Conservation (phyloP, 495 filamentous ascomycete genomes). For the Hypoxylon cercidicola region DNA sequence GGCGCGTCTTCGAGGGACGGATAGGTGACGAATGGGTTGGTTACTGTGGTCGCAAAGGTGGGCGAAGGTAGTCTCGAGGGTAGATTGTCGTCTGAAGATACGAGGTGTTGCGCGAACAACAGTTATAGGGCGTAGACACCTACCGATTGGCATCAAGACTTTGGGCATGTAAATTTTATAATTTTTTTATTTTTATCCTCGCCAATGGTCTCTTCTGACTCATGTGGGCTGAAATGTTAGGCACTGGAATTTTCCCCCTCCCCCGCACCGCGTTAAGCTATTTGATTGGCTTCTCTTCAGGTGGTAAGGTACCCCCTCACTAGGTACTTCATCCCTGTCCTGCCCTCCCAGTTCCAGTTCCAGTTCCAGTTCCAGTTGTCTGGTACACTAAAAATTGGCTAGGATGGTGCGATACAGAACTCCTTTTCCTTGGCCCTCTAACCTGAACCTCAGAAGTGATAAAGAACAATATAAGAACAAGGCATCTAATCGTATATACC, state of each 20-base stretch:
- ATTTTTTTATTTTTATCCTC: slow-evolving; percentile 2
- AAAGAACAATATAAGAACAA: too few relatives aligned
- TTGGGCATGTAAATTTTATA: slow-evolving; percentile 1
- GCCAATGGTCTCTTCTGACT: slow-evolving; percentile 22
- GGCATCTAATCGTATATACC: too few relatives aligned
- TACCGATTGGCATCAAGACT: slow-evolving; percentile 27
- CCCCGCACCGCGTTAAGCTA: slow-evolving; percentile 16
- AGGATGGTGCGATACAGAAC: too few relatives aligned
- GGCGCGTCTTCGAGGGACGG: slow-evolving; percentile 35
- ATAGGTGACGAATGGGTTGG: slow-evolving; percentile 1
- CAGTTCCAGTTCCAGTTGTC: too few relatives aligned
- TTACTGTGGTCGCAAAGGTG: slow-evolving; percentile 18
- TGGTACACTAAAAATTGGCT: too few relatives aligned
- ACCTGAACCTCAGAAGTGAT: too few relatives aligned
- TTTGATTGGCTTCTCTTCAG: slow-evolving; percentile 25
- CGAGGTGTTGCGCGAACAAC: slow-evolving; percentile 11
- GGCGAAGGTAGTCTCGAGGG: slow-evolving; percentile 21
- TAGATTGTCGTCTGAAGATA: neutral
- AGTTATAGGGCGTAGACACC: slow-evolving; percentile 14
- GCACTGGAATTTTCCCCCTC: slow-evolving; percentile 35
- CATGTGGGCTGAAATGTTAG: slow-evolving; percentile 17
- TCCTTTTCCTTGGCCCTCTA: too few relatives aligned
- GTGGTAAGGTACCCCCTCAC: neutral
- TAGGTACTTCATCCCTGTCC: too few relatives aligned
- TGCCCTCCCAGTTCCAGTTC: too few relatives aligned